Conservation (phyloP, 345 rosid species). For the Dovyalis caffra region DNA sequence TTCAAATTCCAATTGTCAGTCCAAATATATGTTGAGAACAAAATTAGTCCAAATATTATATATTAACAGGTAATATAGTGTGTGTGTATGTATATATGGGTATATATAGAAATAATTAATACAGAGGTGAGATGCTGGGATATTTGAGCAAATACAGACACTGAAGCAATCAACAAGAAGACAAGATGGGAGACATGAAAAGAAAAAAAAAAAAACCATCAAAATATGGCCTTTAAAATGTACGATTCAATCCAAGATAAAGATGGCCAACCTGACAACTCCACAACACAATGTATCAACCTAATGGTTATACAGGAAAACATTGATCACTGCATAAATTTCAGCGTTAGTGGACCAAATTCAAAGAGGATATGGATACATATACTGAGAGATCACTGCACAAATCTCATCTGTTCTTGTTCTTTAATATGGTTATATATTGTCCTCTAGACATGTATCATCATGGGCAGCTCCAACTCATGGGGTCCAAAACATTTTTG, state of each 20-base stretch:
- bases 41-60: too few relatives aligned
- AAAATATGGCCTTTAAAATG: slow-evolving; percentile 1
- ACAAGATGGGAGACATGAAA: too few relatives aligned
- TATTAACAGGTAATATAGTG: too few relatives aligned
- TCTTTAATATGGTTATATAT: background rate
- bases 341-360: slow-evolving; percentile 31
- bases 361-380: slow-evolving; percentile 31
- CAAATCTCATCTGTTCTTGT: slow-evolving; percentile 11
- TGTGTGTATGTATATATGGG: too few relatives aligned
- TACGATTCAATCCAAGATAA: slow-evolving; percentile 19
- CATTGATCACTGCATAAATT: slow-evolving; percentile 25
- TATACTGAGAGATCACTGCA: slow-evolving; percentile 11
- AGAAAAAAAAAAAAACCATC: too few relatives aligned
- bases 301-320: slow-evolving; percentile 5
- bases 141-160: too few relatives aligned
- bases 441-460: slow-evolving; percentile 22
- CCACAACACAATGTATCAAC: slow-evolving; percentile 21
- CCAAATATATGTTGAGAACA: too few relatives aligned
- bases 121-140: too few relatives aligned
- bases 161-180: background rate
- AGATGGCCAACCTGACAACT: slow-evolving; percentile 41
- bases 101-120: too few relatives aligned
- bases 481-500: slow-evolving; percentile 22
- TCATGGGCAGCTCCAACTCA: slow-evolving; percentile 37
- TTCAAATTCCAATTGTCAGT: too few relatives aligned